These are phyloP conservation scores for Musa troglodytarum DNA, from an alignment of 176 grass and related monocot genomes.

Conservation along the genomic window DNA sequence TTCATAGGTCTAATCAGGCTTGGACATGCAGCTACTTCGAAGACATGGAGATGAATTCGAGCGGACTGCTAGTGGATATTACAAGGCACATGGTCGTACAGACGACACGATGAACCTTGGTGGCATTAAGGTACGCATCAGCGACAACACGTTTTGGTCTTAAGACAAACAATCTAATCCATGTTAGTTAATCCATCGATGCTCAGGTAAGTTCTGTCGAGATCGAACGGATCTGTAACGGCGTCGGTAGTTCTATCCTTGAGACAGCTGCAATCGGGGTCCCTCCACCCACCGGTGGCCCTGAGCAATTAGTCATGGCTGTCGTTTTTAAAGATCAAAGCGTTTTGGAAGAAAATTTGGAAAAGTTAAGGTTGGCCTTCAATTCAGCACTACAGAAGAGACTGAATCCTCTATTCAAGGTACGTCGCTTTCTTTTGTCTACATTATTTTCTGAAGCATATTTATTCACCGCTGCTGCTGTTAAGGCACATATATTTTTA, in stretches of 20 bases:
- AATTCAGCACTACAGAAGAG: slow-evolving; percentile 78
- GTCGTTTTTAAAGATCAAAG: slow-evolving; percentile 64
- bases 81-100: slow-evolving; percentile 75
- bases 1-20: not conserved
- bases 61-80: slow-evolving; percentile 51
- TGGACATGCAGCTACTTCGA: slow-evolving; percentile 46
- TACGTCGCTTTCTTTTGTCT: slow-evolving; percentile 5
- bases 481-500: not conserved
- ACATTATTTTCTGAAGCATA: not conserved
- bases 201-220: slow-evolving; percentile 83
- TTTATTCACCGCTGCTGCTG: not conserved
- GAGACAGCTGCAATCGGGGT: slow-evolving; percentile 91
- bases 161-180: not conserved
- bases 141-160: not conserved
- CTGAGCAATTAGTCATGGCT: slow-evolving; percentile 73
- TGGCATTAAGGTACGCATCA: slow-evolving; percentile 73
- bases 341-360: slow-evolving; percentile 34
- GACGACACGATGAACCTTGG: slow-evolving; percentile 99
- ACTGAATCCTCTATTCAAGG: slow-evolving; percentile 93
- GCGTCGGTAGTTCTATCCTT: slow-evolving; percentile 47
- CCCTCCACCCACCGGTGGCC: slow-evolving; percentile 69
- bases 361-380: slow-evolving; percentile 52
- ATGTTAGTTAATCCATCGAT: slow-evolving; percentile 13
- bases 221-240: slow-evolving; percentile 85
- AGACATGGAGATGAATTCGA: slow-evolving; percentile 98